A percentile compares a stretch with the other conserved stretches of the same genome.
These are phyloP conservation scores for Leccinum griseonigrum DNA, from an alignment of 1,284 basidiomycete genomes.

Conservation along the genomic window DNA sequence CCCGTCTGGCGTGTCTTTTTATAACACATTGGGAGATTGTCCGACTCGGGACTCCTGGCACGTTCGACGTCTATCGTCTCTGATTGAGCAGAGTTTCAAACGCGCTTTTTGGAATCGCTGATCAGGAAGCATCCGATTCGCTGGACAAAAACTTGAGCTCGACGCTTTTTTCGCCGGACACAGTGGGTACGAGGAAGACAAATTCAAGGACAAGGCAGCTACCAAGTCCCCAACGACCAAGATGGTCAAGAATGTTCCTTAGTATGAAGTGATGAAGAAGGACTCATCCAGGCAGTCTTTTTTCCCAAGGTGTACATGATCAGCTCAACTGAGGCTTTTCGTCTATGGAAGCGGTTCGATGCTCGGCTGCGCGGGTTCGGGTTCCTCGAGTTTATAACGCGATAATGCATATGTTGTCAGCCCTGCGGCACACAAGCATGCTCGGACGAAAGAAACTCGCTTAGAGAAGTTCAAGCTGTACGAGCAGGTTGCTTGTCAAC, in stretches of 20 bases:
- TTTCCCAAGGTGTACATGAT: conserved; percentile 70
- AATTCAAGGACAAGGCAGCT: conserved; percentile 40
- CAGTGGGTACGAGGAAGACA: conserved; percentile 68
- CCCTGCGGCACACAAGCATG: conserved; percentile 81
- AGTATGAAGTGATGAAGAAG: conserved; percentile 91
- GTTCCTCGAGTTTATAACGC: conserved; percentile 90
- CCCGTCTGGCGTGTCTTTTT: no score
- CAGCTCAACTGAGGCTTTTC: conserved; percentile 80
- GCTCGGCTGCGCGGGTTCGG: conserved; percentile 89
- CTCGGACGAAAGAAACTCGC: conserved; percentile 58
- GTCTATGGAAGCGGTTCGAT: conserved; percentile 86
- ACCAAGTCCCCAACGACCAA: conserved; percentile 70
- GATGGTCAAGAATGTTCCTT: conserved; percentile 95
- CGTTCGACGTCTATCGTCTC: no score
- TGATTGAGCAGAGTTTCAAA: no score
- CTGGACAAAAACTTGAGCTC: conserved; percentile 48
- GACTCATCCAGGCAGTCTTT: conserved; percentile 77
- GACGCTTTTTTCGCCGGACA: conserved; percentile 64
- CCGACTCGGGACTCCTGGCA: no score
- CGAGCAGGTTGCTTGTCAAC: neutral
- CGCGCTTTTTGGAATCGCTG: no score
- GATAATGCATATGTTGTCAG: conserved; percentile 81
- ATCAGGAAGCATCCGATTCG: conserved; percentile 38
- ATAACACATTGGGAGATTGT: no score
- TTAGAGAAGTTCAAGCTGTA: neutral